Base-by-base conservation (phyloP, 805 yeast genomes). In the Pichia membranifaciens region DNA sequence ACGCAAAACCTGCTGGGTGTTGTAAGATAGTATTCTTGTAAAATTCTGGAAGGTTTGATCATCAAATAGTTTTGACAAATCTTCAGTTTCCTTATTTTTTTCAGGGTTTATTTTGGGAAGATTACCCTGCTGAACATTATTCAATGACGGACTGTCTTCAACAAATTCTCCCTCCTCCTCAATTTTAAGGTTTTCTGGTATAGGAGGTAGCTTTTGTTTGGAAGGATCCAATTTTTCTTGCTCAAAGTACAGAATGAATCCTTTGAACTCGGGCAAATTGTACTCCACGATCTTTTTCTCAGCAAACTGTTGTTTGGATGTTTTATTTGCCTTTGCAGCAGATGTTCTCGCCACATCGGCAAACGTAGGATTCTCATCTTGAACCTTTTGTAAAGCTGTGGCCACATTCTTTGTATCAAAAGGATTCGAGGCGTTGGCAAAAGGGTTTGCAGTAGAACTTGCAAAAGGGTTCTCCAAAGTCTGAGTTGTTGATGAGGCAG, bases 1-100 rank as follows among this genome's bases (percentile, higher is more conserved):
- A 48, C 99, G 75, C 32, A 93, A 69, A 2, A 93, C 87, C 67
- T 93, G 99, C 3, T 74, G 72, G 3, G 97, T 90, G 59, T 93
- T 93, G 58, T 84, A 84, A 12, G 84, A 83, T 12, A 87, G 84
- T 2, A 79, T 71, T 45, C 79, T 82, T 25, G 87, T 76, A 63
- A 93, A 93, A 50, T 81, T 76, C 59, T 86, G 87, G 65, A 93
- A 93, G 6, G 76, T 77, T 48, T 78, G 79, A 60, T 90, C 96
- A 51, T 86, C 85, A 45, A 84, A 65, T 66, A 81, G 70, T 44
- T 71, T 73, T 2, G 79, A 69, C 16, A 81, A 64, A 38, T 72
- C 72, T 40, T 74, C 78, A 0, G 73, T 64, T 41, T 77, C 73
- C 21, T 52, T 55, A 10, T 40, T 45, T 4, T 47, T 45, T 37